Percentiles rank a stretch among this genome's conserved stretches.
phyloP scores from a whole-genome alignment of 169 alveolate species.

The Eimeria necatrix region DNA sequence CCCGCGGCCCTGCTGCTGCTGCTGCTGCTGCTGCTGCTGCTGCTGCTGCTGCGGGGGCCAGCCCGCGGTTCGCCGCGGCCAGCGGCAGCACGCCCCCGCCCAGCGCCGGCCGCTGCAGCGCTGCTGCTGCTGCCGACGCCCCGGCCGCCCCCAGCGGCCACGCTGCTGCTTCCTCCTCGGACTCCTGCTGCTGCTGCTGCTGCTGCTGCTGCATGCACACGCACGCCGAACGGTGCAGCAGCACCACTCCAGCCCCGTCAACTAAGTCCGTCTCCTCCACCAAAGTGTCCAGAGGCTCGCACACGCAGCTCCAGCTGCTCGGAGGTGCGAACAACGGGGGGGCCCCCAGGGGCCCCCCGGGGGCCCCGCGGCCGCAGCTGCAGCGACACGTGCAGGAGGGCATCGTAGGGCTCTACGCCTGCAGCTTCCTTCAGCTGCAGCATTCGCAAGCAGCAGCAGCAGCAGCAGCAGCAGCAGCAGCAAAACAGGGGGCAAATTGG shows the following conservation, averaged over 20 bases:
- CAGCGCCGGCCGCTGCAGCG: background rate
- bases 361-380: background rate
- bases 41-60: background rate
- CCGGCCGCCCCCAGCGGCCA: background rate
- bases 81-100: background rate
- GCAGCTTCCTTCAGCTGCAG: conserved; percentile 22
- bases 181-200: conserved; percentile 1
- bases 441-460: too few relatives aligned
- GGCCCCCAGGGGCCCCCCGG: background rate
- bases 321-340: background rate
- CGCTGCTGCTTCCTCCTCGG: background rate
- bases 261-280: background rate
- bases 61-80: background rate
- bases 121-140: conserved; percentile 28
- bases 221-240: background rate
- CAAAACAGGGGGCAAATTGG: too few relatives aligned
- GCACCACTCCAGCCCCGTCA: background rate
- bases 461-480: too few relatives aligned
- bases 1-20: background rate
- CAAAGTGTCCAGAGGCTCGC: background rate
- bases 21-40: background rate
- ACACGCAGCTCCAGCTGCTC: conserved; percentile 27
- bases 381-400: background rate
- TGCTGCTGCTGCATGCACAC: background rate
- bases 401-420: background rate